Evolutionary conservation across 2,329 filamentous ascomycete genomes (phyloP), one percentile per base, ranked within the genome.

Genomic region (Ophiostoma novo-ulmi): DNA sequence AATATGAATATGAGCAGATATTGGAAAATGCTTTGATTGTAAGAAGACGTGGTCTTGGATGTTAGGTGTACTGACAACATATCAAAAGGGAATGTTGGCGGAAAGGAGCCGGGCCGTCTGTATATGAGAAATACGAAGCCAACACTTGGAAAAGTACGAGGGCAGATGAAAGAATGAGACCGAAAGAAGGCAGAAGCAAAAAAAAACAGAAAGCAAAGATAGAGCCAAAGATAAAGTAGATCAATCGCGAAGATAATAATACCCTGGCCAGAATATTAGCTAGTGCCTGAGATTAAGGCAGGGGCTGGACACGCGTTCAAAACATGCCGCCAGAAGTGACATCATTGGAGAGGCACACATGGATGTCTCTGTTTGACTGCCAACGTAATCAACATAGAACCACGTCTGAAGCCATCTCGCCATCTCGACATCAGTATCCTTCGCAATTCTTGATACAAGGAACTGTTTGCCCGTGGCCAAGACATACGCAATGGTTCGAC

Each of bases 241-340:
- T 39, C 38, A 39, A 39, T 8, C 38, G 38, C 38, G 11, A 39
- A 39, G 38, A 39, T 1, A 39, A 39, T 11, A 39, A 10, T 39
- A 39, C 44, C n/a, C 5, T 48, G 20, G 14, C 41, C 13, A 20
- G 41, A 17, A 48, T 20, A 48, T 48, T 20, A 20, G 17, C 44
- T 48, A 48, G 44, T 48, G 44, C 14, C 14, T 52, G 6, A 20
- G 44, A n/a, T 7, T 13, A 35, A 35, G 58, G 26, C 58, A 63
- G 58, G 58, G 58, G 58, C 26, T 63, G 58, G 22, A 63, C 26
- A 63, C 58, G 58, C 58, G 58, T 35, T 63, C 26, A 63, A 63
- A 35, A 35, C 58, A 63, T 63, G 58, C 22, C 7, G 58, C 52
- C 52, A 58, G 52, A 11, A 58, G 26, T 63, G 58, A 63, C 58